Percentiles rank a stretch among this genome's conserved stretches.
These are phyloP conservation scores for Penicillium waksmanii DNA, from an alignment of 495 filamentous ascomycete genomes.

Conservation along the genomic window DNA sequence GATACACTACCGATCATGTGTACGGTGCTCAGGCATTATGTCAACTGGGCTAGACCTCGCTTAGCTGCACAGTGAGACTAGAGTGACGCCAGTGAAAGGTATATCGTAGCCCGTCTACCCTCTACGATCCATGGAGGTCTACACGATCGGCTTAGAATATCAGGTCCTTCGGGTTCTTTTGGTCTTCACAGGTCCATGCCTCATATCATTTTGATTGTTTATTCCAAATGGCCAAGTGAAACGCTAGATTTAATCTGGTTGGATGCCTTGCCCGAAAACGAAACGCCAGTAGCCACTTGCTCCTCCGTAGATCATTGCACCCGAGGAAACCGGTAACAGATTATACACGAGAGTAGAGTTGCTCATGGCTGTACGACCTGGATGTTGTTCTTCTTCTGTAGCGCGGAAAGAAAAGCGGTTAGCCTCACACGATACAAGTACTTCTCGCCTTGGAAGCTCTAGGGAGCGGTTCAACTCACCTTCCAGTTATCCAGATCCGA, in stretches of 20 bases:
- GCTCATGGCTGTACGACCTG: conserved; percentile 85
- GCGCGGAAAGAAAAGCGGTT: conserved; percentile 7
- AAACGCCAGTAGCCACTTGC: conserved; percentile 28
- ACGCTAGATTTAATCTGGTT: conserved; percentile 30
- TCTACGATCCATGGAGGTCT: neutral
- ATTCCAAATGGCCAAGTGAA: conserved; percentile 17
- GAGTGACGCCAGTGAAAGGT: neutral
- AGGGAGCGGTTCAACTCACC: conserved; percentile 58
- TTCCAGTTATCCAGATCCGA: conserved; percentile 98
- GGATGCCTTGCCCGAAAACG: conserved; percentile 29
- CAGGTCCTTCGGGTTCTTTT: neutral
- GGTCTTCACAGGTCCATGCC: neutral
- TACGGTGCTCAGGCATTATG: neutral
- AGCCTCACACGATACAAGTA: neutral
- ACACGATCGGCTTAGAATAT: neutral
- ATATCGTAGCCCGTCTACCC: neutral
- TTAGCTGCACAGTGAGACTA: neutral
- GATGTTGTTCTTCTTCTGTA: conserved; percentile 97
- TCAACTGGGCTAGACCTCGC: neutral
- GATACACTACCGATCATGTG: neutral
- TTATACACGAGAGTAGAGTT: conserved; percentile 11
- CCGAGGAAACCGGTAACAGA: conserved; percentile 13
- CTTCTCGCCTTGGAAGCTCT: neutral
- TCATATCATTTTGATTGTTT: conserved; percentile 6
- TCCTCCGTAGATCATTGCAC: conserved; percentile 9